Conservation (phyloP, 768 basidiomycete genomes). For the Cystoderma amianthinum region DNA sequence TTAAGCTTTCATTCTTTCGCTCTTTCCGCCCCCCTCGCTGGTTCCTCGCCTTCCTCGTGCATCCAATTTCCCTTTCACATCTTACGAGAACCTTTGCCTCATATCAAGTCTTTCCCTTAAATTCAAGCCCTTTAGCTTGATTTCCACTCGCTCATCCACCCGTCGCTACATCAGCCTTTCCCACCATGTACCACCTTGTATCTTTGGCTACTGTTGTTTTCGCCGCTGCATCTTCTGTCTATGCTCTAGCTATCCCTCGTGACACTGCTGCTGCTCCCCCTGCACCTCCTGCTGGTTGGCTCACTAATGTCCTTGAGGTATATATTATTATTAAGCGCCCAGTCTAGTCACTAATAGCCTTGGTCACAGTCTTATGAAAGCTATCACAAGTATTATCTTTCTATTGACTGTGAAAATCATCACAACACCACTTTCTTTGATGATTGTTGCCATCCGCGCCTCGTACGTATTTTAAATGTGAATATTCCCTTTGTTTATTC, state of each 20-base stretch:
- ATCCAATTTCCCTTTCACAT: slow-evolving; percentile 23
- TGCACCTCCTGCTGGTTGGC: slow-evolving; percentile 36
- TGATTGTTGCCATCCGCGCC: slow-evolving; percentile 65
- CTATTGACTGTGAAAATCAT: slow-evolving; percentile 40
- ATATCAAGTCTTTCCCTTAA: slow-evolving; percentile 13
- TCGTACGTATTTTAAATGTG: slow-evolving; percentile 33
- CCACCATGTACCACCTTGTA: slow-evolving; percentile 30
- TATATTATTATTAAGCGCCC: too few relatives aligned
- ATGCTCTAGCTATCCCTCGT: slow-evolving; percentile 33
- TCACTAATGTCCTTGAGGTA: slow-evolving; percentile 39
- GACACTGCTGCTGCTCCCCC: slow-evolving; percentile 30
- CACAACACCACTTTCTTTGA: slow-evolving; percentile 54
- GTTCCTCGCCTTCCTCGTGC: slow-evolving; percentile 23
- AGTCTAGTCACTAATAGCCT: too few relatives aligned
- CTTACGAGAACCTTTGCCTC: slow-evolving; percentile 15
- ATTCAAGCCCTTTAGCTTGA: slow-evolving; percentile 11
- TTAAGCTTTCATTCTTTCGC: slow-evolving; percentile 6
- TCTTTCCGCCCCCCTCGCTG: slow-evolving; percentile 10
- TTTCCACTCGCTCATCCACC: slow-evolving; percentile 18
- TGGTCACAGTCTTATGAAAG: slow-evolving; percentile 38
- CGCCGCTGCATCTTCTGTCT: slow-evolving; percentile 29
- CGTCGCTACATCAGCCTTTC: slow-evolving; percentile 13
- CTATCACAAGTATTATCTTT: slow-evolving; percentile 60
- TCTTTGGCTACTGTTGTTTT: slow-evolving; percentile 37
- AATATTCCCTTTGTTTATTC: too few relatives aligned